Evolutionary conservation across 305 asterid species (phyloP), one percentile per base, ranked within the genome.

Genomic region (Solanum chacoense): DNA sequence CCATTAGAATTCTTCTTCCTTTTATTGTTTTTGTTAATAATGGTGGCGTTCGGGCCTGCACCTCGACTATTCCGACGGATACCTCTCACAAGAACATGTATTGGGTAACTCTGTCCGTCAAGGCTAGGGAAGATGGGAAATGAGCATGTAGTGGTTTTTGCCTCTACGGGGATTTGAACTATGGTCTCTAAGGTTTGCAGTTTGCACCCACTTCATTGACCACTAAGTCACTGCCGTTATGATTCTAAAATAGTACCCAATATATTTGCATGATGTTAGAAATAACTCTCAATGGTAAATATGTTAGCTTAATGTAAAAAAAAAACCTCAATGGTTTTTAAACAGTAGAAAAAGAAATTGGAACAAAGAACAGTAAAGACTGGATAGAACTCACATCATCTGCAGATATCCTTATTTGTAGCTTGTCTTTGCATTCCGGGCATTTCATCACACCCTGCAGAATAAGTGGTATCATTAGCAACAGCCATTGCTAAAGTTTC

Each of bases 401-500:
- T 9, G 98, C 98, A 87, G 99, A 96, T 91, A 97, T 95, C 94
- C 98, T 92, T 86, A 97, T 85, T 38, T 94, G 96, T 34, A 93
- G 91, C 94, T 94, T 96, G 91, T 93, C 96, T 93, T 95, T 93
- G 94, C 99, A 97, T 90, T 97, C 98, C 74, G 99, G 98, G 90
- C 99, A 97, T 92, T 93, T 95, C 98, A 97, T 97, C 92, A 94
- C 99, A 74, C 99, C 99, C 99, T 97, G 96, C 92, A 91, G 90
- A 90, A 89, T 90, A 92, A 85, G 90, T 89, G 76, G 73, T 24
- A 88, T 65, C 88, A 86, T 55, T 50, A 20, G 85, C 83, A 84
- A 86, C 63, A 87, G 88, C 84, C 89, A 90, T 78, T 81, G 63
- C 90, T 85, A 50, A 89, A 55, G 80, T 77, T 85, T 59, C 34